A percentile compares a stretch with the other conserved stretches of the same genome.
These are phyloP conservation scores for Apiospora sp. DNA, from an alignment of 2,329 filamentous ascomycete species.

Conservation along the genomic window DNA sequence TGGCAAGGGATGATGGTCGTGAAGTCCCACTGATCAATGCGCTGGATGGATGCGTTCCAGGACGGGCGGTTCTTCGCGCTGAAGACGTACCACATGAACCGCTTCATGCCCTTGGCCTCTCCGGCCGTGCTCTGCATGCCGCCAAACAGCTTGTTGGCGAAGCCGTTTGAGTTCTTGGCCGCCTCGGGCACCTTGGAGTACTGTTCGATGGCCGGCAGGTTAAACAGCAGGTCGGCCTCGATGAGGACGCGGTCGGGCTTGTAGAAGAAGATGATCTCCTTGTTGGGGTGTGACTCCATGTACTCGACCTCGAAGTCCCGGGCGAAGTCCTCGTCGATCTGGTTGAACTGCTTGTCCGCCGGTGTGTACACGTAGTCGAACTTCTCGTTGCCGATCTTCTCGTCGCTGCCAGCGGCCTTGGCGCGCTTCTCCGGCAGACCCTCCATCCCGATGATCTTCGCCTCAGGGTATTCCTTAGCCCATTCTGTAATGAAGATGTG, in stretches of 20 bases:
- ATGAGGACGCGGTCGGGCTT: constrained; percentile 82
- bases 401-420: constrained; percentile 59
- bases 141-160: constrained; percentile 54
- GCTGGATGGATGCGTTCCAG: constrained; percentile 73
- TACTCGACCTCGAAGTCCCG: constrained; percentile 87
- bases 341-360: constrained; percentile 56
- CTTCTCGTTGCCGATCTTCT: constrained; percentile 59
- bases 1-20: constrained; percentile 89
- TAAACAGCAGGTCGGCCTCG: constrained; percentile 91
- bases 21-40: constrained; percentile 85
- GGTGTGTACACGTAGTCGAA: constrained; percentile 75
- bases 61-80: constrained; percentile 67
- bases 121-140: constrained; percentile 69
- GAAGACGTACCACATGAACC: constrained; percentile 81
- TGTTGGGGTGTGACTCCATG: constrained; percentile 80
- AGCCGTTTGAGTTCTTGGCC: constrained; percentile 46
- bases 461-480: constrained; percentile 79
- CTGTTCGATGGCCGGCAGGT: constrained; percentile 87
- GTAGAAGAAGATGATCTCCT: constrained; percentile 88
- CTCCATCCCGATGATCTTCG: constrained; percentile 82
- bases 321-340: constrained; percentile 81
- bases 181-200: constrained; percentile 68
- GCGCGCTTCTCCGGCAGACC: constrained; percentile 85
- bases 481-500: constrained; percentile 92
- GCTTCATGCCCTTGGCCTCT: constrained; percentile 76